phyloP scores from a whole-genome alignment of 768 basidiomycete species.

The Coprinellus micaceus region DNA sequence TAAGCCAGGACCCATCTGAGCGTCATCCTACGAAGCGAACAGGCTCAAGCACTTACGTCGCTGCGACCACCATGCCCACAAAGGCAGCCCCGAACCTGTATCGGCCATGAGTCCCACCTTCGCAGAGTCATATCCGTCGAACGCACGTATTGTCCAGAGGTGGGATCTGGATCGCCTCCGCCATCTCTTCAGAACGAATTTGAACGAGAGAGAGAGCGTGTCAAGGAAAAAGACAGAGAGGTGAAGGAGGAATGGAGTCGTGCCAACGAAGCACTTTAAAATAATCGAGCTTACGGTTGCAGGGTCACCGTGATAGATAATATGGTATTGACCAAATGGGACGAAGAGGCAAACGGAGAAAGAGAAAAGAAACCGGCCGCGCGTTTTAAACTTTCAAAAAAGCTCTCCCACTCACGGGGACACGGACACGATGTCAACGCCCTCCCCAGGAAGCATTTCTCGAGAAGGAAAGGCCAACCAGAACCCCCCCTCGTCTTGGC shows the following conservation, averaged over 20 bases:
- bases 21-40: not conserved
- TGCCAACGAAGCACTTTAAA: no score
- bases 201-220: not conserved
- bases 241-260: not conserved
- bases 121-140: not conserved
- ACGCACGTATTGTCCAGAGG: slow-evolving; percentile 3
- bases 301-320: no score
- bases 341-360: not conserved
- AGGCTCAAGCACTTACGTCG: slow-evolving; percentile 33
- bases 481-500: not conserved
- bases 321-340: no score
- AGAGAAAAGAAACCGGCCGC: not conserved
- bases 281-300: no score
- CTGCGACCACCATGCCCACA: slow-evolving; percentile 47
- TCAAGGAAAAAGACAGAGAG: no score
- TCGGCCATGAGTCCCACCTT: not conserved
- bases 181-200: not conserved
- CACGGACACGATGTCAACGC: slow-evolving; percentile 6
- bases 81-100: slow-evolving; percentile 47
- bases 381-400: not conserved
- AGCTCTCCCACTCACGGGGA: not conserved
- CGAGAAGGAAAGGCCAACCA: no score
- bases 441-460: slow-evolving; percentile 5
- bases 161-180: not conserved
- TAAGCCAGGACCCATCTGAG: slow-evolving; percentile 17